A percentile compares a stretch with the other conserved stretches of the same genome.
Evolutionary conservation across 768 basidiomycete species (phyloP).

Genomic region (Psilocybe tampanensis): DNA sequence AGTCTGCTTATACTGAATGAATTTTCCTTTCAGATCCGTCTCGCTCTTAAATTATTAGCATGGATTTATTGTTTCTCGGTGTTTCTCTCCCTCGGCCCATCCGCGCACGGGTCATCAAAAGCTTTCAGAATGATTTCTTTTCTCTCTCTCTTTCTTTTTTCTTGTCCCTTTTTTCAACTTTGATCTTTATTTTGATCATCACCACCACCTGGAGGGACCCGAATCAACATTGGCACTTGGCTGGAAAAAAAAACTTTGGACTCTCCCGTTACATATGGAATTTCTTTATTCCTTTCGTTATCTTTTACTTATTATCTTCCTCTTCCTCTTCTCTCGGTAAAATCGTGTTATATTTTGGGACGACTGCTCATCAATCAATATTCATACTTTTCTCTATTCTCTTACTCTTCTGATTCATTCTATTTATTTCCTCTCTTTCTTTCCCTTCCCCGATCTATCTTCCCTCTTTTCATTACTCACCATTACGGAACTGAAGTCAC

Average conservation of each 20-base stretch:
- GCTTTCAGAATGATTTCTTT: constrained; percentile 1
- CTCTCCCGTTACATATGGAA: not conserved
- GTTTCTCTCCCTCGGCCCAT: not conserved
- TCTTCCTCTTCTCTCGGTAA: not conserved
- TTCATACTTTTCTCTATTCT: not conserved
- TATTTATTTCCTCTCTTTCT: not conserved
- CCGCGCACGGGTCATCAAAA: not conserved
- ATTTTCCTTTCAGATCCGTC: not conserved
- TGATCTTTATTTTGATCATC: not conserved
- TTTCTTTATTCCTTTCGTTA: not conserved
- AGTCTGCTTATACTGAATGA: not conserved
- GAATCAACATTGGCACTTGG: constrained; percentile 7
- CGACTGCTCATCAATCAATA: not conserved
- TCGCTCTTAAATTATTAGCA: not conserved
- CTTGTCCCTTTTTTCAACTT: not conserved
- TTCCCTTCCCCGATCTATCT: not conserved
- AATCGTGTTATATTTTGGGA: not conserved
- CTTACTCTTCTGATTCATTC: not conserved
- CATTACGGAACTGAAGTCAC: not conserved
- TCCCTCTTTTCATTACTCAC: not conserved
- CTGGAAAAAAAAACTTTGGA: constrained; percentile 1
- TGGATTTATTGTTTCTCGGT: not conserved
- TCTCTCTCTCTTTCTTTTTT: not conserved
- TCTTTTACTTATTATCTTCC: not conserved
- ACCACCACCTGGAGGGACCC: not conserved